These are phyloP conservation scores for Phylloporus sp. DNA, from an alignment of 768 basidiomycete species.

Conservation along the genomic window DNA sequence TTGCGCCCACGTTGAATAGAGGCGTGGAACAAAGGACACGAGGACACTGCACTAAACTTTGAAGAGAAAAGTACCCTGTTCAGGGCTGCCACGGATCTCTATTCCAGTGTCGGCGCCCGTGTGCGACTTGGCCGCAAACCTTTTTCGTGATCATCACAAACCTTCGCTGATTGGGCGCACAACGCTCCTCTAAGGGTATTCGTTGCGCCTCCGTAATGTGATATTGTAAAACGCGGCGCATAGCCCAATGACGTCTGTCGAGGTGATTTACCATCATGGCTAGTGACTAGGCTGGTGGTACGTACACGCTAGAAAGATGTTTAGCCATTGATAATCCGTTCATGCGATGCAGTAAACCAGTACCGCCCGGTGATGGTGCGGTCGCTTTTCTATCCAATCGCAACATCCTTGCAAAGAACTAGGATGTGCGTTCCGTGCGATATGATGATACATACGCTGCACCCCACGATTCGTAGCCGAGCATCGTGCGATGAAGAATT, in stretches of 20 bases:
- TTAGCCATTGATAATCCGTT: constrained; percentile 9
- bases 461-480: not conserved
- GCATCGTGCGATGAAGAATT: not conserved
- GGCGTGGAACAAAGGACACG: constrained; percentile 1
- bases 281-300: not conserved
- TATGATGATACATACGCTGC: not conserved
- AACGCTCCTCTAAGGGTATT: not conserved
- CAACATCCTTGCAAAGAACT: not conserved
- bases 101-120: constrained; percentile 3
- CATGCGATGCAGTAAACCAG: constrained; percentile 3
- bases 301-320: not conserved
- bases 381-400: not conserved
- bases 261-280: not conserved
- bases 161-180: constrained; percentile 12
- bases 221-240: too few species aligned
- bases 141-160: constrained; percentile 15
- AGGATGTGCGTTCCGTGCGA: not conserved
- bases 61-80: constrained; percentile 5
- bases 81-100: not conserved
- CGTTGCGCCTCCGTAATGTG: too few species aligned
- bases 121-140: too few species aligned
- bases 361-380: not conserved
- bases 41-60: constrained; percentile 17
- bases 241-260: not conserved
- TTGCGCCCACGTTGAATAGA: not conserved